These are phyloP conservation scores for Triticum timopheevii DNA, from an alignment of 176 grass and related monocot species.

Conservation along the genomic window DNA sequence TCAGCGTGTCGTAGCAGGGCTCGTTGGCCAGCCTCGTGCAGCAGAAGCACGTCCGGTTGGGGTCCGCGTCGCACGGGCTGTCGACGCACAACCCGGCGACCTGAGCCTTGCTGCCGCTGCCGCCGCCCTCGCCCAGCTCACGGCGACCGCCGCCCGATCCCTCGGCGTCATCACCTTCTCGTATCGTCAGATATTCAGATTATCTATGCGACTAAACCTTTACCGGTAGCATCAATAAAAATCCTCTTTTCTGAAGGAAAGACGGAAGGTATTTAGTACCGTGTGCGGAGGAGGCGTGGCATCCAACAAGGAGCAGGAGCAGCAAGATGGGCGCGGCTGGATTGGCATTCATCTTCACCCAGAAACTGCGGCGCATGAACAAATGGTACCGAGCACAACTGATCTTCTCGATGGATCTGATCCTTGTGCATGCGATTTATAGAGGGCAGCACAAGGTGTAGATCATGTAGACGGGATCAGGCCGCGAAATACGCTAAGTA, in stretches of 20 bases:
- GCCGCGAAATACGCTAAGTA: not conserved
- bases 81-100: not conserved
- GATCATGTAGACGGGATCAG: not conserved
- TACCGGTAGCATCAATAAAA: not conserved
- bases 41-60: constrained; percentile 1
- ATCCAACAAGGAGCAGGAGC: not conserved
- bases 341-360: not conserved
- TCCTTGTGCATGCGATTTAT: not conserved
- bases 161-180: not conserved
- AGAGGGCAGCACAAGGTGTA: not conserved
- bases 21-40: constrained; percentile 14
- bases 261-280: not conserved
- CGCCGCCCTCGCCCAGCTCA: not conserved
- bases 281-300: not conserved
- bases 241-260: not conserved
- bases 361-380: not conserved
- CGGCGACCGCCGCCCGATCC: not conserved
- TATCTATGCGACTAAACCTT: not conserved
- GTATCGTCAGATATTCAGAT: not conserved
- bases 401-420: not conserved
- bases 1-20: constrained; percentile 13
- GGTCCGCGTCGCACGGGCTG: not conserved
- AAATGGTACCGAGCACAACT: not conserved
- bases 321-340: not conserved
- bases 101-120: not conserved